Evolutionary conservation across 352 stramenopile species (phyloP).

Genomic region (Phytopythium aichiense): DNA sequence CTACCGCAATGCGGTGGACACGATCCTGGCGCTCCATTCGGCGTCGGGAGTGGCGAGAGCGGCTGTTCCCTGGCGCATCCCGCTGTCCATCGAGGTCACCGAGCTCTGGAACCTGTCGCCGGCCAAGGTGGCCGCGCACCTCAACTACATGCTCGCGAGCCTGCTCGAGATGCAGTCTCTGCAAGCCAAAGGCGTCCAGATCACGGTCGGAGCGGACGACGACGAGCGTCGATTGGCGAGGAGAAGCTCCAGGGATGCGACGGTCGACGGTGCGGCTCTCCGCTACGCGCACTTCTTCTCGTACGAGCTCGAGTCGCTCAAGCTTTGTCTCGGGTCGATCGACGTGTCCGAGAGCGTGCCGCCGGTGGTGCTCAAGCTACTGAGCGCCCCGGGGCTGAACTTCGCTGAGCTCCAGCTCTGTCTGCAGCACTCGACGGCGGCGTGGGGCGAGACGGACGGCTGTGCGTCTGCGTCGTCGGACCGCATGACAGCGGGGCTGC

Average conservation of each 20-base stretch:
- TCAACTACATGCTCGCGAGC: constrained; percentile 17
- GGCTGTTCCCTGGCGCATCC: constrained; percentile 18
- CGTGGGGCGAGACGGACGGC: constrained; percentile 5
- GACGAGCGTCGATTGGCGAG: constrained; percentile 4
- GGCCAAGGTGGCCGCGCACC: constrained; percentile 13
- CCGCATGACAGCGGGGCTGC: constrained; percentile 11
- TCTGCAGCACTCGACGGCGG: constrained; percentile 16
- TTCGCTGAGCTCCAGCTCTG: constrained; percentile 25
- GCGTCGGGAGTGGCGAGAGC: constrained; percentile 8
- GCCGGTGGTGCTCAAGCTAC: constrained; percentile 13
- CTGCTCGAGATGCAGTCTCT: constrained; percentile 17
- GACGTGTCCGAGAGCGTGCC: constrained; percentile 14
- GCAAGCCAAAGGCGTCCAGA: constrained; percentile 1
- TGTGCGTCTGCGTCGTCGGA: background rate
- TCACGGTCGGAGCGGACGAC: constrained; percentile 2
- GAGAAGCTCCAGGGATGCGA: constrained; percentile 6
- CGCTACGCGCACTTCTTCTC: constrained; percentile 22
- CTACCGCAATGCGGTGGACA: constrained; percentile 16
- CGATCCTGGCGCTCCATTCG: constrained; percentile 13
- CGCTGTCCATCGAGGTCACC: constrained; percentile 17
- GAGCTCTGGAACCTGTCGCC: constrained; percentile 22
- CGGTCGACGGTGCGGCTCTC: constrained; percentile 12
- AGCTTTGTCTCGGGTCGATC: constrained; percentile 25
- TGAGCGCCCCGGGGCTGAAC: constrained; percentile 11
- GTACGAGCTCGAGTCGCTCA: constrained; percentile 27